Conservation (phyloP, 768 basidiomycete species). For the Coprinopsis sp. region DNA sequence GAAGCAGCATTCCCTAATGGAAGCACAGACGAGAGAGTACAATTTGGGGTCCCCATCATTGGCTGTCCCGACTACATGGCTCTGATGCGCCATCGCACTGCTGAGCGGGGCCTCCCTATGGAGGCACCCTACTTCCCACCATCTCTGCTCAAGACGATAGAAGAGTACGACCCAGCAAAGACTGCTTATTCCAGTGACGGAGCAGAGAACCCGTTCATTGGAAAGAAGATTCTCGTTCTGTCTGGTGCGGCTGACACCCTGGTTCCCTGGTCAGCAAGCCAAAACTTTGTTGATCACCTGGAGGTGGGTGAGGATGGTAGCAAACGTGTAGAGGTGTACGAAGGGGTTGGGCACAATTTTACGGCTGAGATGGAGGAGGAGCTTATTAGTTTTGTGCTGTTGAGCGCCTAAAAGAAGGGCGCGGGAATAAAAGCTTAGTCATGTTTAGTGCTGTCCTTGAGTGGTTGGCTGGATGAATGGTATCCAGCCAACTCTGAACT, state of each 20-base stretch:
- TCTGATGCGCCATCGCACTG: slow-evolving; percentile 56
- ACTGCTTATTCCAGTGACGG: slow-evolving; percentile 26
- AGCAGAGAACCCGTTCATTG: slow-evolving; percentile 52
- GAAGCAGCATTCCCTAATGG: not conserved
- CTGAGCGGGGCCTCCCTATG: slow-evolving; percentile 33
- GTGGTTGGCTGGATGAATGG: slow-evolving; percentile 22
- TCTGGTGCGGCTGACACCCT: slow-evolving; percentile 60
- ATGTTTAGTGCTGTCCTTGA: slow-evolving; percentile 18
- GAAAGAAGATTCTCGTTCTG: slow-evolving; percentile 71
- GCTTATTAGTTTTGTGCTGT: slow-evolving; percentile 32
- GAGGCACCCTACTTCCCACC: slow-evolving; percentile 55
- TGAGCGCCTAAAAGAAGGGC: slow-evolving; percentile 12
- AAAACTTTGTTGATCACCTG: slow-evolving; percentile 51
- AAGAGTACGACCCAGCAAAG: slow-evolving; percentile 39
- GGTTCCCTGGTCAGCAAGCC: slow-evolving; percentile 61
- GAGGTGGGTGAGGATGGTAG: slow-evolving; percentile 48
- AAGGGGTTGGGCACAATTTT: slow-evolving; percentile 57
- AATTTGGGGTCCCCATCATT: slow-evolving; percentile 47
- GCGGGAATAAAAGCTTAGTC: slow-evolving; percentile 11
- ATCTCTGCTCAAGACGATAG: slow-evolving; percentile 45
- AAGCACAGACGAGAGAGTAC: slow-evolving; percentile 39
- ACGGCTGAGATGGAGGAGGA: slow-evolving; percentile 56
- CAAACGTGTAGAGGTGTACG: slow-evolving; percentile 52
- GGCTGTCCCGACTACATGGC: slow-evolving; percentile 68
- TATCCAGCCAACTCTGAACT: too few relatives aligned